Evolutionary conservation across 805 yeast genomes (phyloP), one percentile per base, ranked within the genome.

Genomic region (Tetrapisispora pingtungensis): DNA sequence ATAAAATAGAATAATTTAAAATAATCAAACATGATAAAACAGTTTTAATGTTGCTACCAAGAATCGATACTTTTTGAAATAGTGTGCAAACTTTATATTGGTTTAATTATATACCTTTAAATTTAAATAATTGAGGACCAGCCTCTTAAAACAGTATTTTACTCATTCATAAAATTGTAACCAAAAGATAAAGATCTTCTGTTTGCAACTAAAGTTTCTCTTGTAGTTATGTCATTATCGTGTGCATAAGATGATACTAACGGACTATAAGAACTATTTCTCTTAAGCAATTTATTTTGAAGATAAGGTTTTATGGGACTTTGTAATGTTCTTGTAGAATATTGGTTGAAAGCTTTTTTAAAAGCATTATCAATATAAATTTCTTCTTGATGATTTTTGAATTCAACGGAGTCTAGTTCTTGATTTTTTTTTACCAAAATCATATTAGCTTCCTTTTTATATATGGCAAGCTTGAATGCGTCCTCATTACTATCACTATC

Each of bases 301-400:
- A n/a, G 15, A n/a, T 24, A 24, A 8, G 26, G 26, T 22, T 26
- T 14, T 3, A 4, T 5, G 18, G 7, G 14, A 17, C 5, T 20
- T 10, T 14, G 13, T 36, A 24, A 36, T n/a, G 27, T 36, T 24
- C 17, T 27, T 15, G 19, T 7, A 12, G 40, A 42, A 10, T 51
- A 46, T 13, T 47, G 49, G n/a, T 41, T 46, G 32, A 56, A 42
- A 5, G 58, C 60, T 24, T 39, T 53, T 28, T 43, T 49, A 37
- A 54, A 56, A 18, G 57, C 59, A 31, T 43, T 43, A 24, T 53
- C 51, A 33, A 43, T 37, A 2, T 19, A 18, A 18, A 40, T 40
- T n/a, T 33, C 26, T 22, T 22, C 26, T 41, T 22, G 26, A 6
- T 22, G 5, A 8, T 22, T 8, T 6, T 22, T 22, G 5, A 22